Evolutionary conservation across 1,284 basidiomycete genomes (phyloP).

Genomic region (Cerrena zonata): DNA sequence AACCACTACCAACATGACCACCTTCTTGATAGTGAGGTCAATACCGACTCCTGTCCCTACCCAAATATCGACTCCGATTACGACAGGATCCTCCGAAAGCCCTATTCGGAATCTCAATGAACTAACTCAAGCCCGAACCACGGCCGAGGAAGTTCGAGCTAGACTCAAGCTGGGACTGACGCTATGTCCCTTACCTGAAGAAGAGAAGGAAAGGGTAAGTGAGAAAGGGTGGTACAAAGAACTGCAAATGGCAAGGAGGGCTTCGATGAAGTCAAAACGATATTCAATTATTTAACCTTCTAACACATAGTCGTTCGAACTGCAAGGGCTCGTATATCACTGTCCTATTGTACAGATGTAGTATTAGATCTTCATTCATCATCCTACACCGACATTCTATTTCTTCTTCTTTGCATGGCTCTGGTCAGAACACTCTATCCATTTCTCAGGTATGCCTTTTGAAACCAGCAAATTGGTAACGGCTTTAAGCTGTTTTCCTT

Average conservation of each 20-base stretch:
- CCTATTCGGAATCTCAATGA: background rate
- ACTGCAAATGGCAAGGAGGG: background rate
- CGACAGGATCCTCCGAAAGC: too few relatives aligned
- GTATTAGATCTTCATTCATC: too few relatives aligned
- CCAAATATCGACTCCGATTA: too few relatives aligned
- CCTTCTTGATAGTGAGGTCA: too few relatives aligned
- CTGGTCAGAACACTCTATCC: slow-evolving; percentile 56
- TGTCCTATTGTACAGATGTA: too few relatives aligned
- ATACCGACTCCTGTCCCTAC: too few relatives aligned
- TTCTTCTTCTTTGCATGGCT: slow-evolving; percentile 35
- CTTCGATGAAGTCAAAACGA: too few relatives aligned
- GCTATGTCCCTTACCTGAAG: background rate
- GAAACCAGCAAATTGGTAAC: slow-evolving; percentile 61
- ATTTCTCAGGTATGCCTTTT: slow-evolving; percentile 73
- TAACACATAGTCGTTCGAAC: too few relatives aligned
- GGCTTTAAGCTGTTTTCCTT: slow-evolving; percentile 71
- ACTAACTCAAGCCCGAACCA: background rate
- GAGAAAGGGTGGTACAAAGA: background rate
- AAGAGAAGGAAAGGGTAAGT: background rate
- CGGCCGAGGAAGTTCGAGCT: background rate
- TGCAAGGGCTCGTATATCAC: too few relatives aligned
- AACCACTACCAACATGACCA: too few relatives aligned
- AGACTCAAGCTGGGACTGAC: background rate
- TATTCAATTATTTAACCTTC: too few relatives aligned
- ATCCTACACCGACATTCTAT: background rate